A percentile compares a stretch with the other conserved stretches of the same genome.
Conservation (phyloP, 768 basidiomycete species). For the Rhodotorula toruloides region DNA sequence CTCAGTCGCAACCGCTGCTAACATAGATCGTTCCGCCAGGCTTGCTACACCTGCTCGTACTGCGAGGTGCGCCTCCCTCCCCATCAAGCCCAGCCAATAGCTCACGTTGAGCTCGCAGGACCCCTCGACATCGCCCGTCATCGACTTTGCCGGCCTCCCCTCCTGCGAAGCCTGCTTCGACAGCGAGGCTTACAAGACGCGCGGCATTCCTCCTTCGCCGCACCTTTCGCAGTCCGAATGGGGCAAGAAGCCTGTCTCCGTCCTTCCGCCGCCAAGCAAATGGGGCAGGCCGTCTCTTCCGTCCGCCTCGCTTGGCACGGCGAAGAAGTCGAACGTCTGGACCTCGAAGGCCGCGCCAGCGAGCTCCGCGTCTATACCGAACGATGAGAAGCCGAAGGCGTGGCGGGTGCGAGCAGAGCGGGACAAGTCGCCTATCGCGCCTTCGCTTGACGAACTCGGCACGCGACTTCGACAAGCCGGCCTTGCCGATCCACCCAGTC, state of each 20-base stretch:
- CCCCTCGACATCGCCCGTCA: constrained; percentile 3
- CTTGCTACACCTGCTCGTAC: constrained; percentile 29
- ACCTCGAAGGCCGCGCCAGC: not conserved
- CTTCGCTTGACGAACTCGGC: constrained; percentile 26
- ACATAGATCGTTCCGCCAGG: not conserved
- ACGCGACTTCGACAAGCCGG: constrained; percentile 20
- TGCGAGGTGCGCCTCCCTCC: constrained; percentile 4
- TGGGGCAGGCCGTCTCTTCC: constrained; percentile 22
- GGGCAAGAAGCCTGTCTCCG: not conserved
- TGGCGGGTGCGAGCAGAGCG: constrained; percentile 18
- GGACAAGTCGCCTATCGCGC: constrained; percentile 24
- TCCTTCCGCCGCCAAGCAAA: constrained; percentile 24
- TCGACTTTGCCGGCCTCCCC: constrained; percentile 27
- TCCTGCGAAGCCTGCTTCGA: constrained; percentile 36
- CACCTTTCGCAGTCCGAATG: constrained; percentile 15
- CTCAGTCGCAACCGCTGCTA: not conserved
- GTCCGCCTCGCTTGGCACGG: too few relatives aligned
- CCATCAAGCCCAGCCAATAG: not conserved
- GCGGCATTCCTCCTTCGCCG: constrained; percentile 15
- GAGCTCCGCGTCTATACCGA: not conserved
- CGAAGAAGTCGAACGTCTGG: not conserved
- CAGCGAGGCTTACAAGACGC: constrained; percentile 10
- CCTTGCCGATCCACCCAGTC: not conserved
- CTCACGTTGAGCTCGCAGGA: not conserved
- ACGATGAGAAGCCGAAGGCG: not conserved